Evolutionary conservation across 805 yeast genomes (phyloP).

Genomic region (Spathaspora arborariae): DNA sequence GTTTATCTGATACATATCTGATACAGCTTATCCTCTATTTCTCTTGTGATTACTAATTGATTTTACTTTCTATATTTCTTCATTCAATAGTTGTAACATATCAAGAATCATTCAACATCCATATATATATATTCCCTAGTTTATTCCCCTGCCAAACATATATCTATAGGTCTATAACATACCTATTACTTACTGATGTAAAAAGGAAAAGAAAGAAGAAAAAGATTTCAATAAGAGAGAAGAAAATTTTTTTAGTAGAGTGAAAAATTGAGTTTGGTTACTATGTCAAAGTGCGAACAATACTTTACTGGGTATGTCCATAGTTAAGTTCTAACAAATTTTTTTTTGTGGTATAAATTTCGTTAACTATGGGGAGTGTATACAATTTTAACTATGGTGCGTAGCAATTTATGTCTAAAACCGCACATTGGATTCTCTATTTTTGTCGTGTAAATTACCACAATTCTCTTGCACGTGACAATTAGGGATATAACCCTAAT

Average conservation of each 20-base stretch:
- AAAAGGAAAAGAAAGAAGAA: constrained; percentile 4
- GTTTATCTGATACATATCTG: too few species aligned
- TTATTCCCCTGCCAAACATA: not conserved
- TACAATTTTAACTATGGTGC: not conserved
- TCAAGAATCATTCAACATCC: too few species aligned
- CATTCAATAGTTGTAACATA: too few species aligned
- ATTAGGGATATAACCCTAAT: constrained; percentile 3
- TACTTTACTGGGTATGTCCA: not conserved
- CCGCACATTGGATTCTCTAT: not conserved
- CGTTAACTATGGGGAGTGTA: not conserved
- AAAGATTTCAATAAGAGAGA: not conserved
- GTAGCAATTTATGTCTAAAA: not conserved
- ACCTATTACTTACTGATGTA: constrained; percentile 8
- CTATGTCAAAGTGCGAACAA: not conserved
- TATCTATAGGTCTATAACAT: constrained; percentile 1
- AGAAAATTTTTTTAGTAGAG: constrained; percentile 3
- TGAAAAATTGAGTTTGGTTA: not conserved
- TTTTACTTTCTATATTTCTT: too few species aligned
- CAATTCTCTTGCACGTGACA: not conserved
- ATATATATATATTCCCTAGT: too few species aligned
- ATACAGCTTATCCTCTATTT: too few species aligned
- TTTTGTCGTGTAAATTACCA: not conserved
- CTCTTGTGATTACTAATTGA: too few species aligned
- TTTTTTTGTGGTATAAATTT: not conserved
- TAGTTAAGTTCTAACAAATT: not conserved